phyloP scores from a whole-genome alignment of 495 filamentous ascomycete genomes.

The Halenospora varia region DNA sequence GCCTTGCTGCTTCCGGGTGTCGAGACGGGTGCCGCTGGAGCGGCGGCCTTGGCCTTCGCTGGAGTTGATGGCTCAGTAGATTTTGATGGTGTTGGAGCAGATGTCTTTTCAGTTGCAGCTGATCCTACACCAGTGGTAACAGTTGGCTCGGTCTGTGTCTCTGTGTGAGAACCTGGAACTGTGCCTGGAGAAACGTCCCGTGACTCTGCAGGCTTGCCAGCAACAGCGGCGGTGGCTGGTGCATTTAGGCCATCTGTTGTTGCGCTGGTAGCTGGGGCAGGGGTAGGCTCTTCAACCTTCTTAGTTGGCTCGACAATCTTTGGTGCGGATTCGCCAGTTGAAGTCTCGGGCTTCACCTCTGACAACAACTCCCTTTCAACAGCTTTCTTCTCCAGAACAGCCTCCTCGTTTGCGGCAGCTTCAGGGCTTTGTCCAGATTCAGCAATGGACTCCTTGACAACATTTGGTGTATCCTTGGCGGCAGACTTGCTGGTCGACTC shows the following conservation, averaged over 20 bases:
- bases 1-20: constrained; percentile 15
- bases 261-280: neutral
- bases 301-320: constrained; percentile 20
- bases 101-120: constrained; percentile 18
- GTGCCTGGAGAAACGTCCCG: constrained; percentile 25
- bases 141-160: constrained; percentile 16
- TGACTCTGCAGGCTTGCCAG: constrained; percentile 19
- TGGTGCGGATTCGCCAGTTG: constrained; percentile 40
- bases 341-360: constrained; percentile 44
- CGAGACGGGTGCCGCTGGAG: constrained; percentile 14
- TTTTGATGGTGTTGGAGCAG: constrained; percentile 7
- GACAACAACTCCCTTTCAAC: constrained; percentile 62
- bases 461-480: constrained; percentile 57
- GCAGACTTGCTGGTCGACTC: constrained; percentile 28
- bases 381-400: constrained; percentile 73
- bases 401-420: constrained; percentile 61
- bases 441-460: constrained; percentile 69
- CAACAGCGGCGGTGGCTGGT: constrained; percentile 16
- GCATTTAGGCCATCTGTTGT: constrained; percentile 4
- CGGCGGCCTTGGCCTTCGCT: too few species aligned
- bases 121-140: constrained; percentile 12
- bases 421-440: constrained; percentile 63
- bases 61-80: neutral
- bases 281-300: neutral
- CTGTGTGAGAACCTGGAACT: constrained; percentile 17